These are phyloP conservation scores for Blastocystis hominis DNA, from an alignment of 352 stramenopile genomes.

Conservation along the genomic window DNA sequence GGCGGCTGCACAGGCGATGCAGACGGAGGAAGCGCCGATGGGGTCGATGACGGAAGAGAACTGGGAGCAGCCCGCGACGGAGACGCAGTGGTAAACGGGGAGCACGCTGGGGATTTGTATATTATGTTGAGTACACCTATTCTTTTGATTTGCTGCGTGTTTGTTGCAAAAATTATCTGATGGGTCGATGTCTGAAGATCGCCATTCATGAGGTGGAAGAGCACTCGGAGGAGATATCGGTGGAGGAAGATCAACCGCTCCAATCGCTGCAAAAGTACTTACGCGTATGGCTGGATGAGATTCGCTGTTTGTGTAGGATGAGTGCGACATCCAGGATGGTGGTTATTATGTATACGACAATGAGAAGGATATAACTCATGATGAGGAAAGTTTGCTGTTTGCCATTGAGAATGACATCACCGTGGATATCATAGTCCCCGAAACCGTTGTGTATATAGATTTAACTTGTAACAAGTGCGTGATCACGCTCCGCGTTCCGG, in stretches of 20 bases:
- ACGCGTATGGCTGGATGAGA: background rate
- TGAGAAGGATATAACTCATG: background rate
- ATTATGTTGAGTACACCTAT: background rate
- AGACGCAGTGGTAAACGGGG: conserved; percentile 40
- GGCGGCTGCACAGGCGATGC: conserved; percentile 61
- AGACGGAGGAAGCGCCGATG: background rate
- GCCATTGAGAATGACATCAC: background rate
- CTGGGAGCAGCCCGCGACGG: background rate
- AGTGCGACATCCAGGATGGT: background rate
- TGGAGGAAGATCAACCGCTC: background rate
- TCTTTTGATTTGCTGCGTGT: background rate
- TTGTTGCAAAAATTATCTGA: conserved; percentile 29
- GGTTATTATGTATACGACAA: background rate
- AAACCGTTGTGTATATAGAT: conserved; percentile 30
- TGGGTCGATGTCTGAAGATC: background rate
- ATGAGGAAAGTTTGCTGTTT: background rate
- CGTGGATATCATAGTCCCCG: conserved; percentile 17
- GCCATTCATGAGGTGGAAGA: background rate
- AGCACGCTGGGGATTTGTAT: background rate
- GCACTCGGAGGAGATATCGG: background rate
- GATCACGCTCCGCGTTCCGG: conserved; percentile 12
- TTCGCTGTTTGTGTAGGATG: background rate
- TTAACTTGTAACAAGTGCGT: background rate
- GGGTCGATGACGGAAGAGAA: background rate
- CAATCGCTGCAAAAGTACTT: background rate